Base-by-base conservation (phyloP, 1,139 yeast genomes). In the Candida sojae region DNA sequence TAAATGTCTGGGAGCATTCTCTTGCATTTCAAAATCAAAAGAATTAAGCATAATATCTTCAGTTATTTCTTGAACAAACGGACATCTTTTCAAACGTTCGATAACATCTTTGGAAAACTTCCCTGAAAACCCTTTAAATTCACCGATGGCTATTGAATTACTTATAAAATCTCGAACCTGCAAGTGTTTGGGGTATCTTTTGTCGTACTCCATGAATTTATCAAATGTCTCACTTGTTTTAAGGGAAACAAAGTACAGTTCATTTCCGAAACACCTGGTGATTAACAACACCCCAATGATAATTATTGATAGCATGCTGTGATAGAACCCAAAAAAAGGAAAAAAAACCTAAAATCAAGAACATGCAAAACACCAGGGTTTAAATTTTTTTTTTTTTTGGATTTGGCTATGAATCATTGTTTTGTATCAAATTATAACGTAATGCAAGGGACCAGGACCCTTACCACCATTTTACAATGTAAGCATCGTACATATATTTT, bases 1-100 rank as follows among this genome's bases (percentile, higher is more conserved):
- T 49, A 87, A 68, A 59, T 87, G 95, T 42, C 89, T 67, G 0
- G 95, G 92, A 0, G 91, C 85, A 48, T 75, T 68, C 12, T 64
- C 58, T 48, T 73, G 76, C 1, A 56, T 56, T 11, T 51, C 60
- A 5, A 64, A 54, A 2, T 69, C 72, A 45, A 71, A 76, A 0
- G 86, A 81, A 42, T 73, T 68, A 17, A 86, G 70, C 1, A 66
- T 59, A 5, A 80, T 66, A 63, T 87, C 90, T 11, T 83, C 84
- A 0, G 84, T 79, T 2, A 87, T 69, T 32, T 80, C 84, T 3
- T 81, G 80, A 11, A 86, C 82, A 44, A 71, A 55, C 2, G 80
- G 80, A 56, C 80, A 74, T 31, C 63, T 67, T 39, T 71, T 70
- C 48, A 86, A 68, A 48, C 80, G 69, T 6, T 73, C 73, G 29